phyloP scores from a whole-genome alignment of 2,329 filamentous ascomycete species.

The Dendrostoma leiphaemia region DNA sequence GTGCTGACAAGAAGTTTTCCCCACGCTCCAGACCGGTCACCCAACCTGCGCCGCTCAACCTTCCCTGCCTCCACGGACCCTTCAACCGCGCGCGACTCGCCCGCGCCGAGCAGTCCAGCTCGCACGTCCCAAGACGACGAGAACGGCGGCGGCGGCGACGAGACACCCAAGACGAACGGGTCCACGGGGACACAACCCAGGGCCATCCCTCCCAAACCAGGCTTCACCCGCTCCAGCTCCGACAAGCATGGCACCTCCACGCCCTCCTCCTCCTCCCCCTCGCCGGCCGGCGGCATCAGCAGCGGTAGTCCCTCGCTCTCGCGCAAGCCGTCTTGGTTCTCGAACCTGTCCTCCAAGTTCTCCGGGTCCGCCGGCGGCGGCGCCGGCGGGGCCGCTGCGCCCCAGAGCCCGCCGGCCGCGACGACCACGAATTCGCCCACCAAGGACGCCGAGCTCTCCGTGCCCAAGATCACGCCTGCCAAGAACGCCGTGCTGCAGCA shows the following conservation, averaged over 20 bases:
- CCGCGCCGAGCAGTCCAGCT: slow-evolving; percentile 10
- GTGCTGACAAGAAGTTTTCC: slow-evolving; percentile 7
- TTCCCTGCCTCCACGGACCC: slow-evolving; percentile 20
- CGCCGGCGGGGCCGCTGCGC: neutral
- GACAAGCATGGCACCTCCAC: slow-evolving; percentile 30
- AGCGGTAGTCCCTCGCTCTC: slow-evolving; percentile 35
- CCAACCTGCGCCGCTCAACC: slow-evolving; percentile 18
- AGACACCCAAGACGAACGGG: slow-evolving; percentile 14
- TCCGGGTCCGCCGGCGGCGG: slow-evolving; percentile 45
- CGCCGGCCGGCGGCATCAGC: too few species aligned
- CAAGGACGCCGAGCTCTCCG: slow-evolving; percentile 41
- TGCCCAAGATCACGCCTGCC: slow-evolving; percentile 47
- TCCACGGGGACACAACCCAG: neutral
- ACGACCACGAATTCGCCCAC: slow-evolving; percentile 32
- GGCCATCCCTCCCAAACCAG: slow-evolving; percentile 27
- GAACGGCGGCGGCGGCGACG: slow-evolving; percentile 6
- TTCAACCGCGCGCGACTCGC: slow-evolving; percentile 19
- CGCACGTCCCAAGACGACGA: slow-evolving; percentile 17
- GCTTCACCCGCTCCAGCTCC: slow-evolving; percentile 30
- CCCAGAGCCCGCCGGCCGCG: slow-evolving; percentile 27
- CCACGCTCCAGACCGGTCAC: slow-evolving; percentile 16
- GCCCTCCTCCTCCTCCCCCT: too few species aligned
- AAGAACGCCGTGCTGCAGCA: slow-evolving; percentile 61
- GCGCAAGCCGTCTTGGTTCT: slow-evolving; percentile 84
- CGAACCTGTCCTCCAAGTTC: slow-evolving; percentile 90